Percentiles rank a stretch among this genome's conserved stretches.
phyloP scores from a whole-genome alignment of 371 early-diverging fungal genomes.

The Mucor plumbeus region DNA sequence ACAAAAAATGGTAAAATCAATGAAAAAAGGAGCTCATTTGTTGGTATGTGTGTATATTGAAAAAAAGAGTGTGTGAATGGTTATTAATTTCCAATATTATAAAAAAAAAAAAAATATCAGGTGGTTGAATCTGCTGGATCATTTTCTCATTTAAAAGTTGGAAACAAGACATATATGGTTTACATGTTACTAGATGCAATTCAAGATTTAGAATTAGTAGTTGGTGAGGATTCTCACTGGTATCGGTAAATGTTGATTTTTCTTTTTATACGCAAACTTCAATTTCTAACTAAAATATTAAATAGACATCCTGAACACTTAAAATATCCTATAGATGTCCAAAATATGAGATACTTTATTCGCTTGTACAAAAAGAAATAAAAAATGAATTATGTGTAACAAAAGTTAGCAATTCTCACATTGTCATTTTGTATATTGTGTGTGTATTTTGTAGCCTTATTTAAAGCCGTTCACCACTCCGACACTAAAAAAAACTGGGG shows the following conservation, averaged over 20 bases:
- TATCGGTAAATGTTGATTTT: conserved; percentile 64
- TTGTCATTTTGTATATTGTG: conserved; percentile 8
- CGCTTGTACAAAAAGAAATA: conserved; percentile 72
- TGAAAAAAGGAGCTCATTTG: conserved; percentile 74
- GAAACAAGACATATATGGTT: conserved; percentile 82
- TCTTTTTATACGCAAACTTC: not conserved
- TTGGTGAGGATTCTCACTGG: conserved; percentile 80
- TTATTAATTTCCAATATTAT: conserved; percentile 2
- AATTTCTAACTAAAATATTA: not conserved
- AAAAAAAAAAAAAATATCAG: conserved; percentile 41
- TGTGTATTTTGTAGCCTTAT: not conserved
- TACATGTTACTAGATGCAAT: conserved; percentile 87
- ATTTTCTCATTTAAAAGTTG: conserved; percentile 85
- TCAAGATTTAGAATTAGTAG: conserved; percentile 68
- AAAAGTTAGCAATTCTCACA: conserved; percentile 7
- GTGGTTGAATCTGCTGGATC: conserved; percentile 95
- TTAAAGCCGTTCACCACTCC: too few species aligned
- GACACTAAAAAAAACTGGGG: conserved; percentile 7
- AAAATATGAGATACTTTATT: conserved; percentile 92
- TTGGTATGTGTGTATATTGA: conserved; percentile 53
- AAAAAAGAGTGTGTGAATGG: conserved; percentile 4
- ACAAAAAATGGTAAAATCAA: conserved; percentile 63
- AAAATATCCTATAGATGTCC: conserved; percentile 78
- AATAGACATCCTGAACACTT: conserved; percentile 61
- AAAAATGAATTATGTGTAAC: conserved; percentile 7